Evolutionary conservation across 2,329 filamentous ascomycete genomes (phyloP), one percentile per base, ranked within the genome.

Genomic region (Colletotrichum incanum): DNA sequence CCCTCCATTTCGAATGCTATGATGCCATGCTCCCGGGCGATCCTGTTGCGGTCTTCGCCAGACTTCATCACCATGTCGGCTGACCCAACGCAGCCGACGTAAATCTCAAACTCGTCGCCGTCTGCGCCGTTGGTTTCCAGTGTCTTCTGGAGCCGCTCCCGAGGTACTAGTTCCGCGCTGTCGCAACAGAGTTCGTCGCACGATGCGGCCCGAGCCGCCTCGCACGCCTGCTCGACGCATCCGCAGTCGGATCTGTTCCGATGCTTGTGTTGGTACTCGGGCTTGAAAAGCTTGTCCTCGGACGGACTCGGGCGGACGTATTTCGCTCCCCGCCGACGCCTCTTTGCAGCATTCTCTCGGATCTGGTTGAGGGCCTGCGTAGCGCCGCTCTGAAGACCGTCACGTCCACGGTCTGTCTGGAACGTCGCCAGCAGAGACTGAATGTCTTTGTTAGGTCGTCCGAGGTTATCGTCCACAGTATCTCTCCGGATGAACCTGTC

Each of bases 41-140:
- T 69, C 0, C 62, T 47, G 50, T 86, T 83, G 28, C 84, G 78
- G 6, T 79, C 73, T 11, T 75, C 54, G 1, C 77, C 81, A 1
- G 78, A 79, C 31, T 81, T 84, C 63, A 85, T 78, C 4, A 85
- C 79, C 1, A 66, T 77, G 37, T 85, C 78, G n/a, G 77, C 81
- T 0, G 82, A 84, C 1, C 77, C 83, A 1, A 86, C 73, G 0
- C 71, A 73, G 0, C 84, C 83, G 18, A 84, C 74, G 34, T 83
- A 79, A 0, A 85, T 71, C 34, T 58, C 54, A 3, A 58, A 58
- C n/a, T 58, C n/a, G 34, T 50, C 0, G 73, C 69, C 3, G 16
- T 52, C 18, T 56, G 11, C 11, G 37, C 20, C 37, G 18, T 7
- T 47, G 18, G 73, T 49, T 72, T 64, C 1, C 16, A 34, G 2